Evolutionary conservation across 768 basidiomycete species (phyloP).

Genomic region (Agaricus sinodeliciosus): DNA sequence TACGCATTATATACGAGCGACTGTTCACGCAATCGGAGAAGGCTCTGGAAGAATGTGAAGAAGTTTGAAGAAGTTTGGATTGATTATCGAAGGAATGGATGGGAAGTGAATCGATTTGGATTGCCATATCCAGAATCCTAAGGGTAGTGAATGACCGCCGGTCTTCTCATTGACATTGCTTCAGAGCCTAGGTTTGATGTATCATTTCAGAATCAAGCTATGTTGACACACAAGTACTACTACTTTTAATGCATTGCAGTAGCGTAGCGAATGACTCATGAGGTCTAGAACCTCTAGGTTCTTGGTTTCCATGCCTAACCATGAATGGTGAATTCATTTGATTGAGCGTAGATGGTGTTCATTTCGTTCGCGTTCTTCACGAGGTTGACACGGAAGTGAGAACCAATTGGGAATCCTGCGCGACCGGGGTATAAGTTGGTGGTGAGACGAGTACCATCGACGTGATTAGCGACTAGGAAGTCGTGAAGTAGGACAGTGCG

Average conservation of each 20-base stretch:
- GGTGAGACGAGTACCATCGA: neutral
- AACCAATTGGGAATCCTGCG: conserved; percentile 4
- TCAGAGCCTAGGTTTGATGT: neutral
- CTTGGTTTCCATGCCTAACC: no score
- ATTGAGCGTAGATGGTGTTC: conserved; percentile 9
- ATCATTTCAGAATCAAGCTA: neutral
- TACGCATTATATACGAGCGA: neutral
- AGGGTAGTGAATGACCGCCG: neutral
- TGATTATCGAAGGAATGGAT: conserved; percentile 3
- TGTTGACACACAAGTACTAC: neutral
- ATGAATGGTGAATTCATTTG: conserved; percentile 6
- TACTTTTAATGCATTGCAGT: no score
- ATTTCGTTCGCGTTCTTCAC: conserved; percentile 1
- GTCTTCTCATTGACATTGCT: neutral
- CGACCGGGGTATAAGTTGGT: neutral
- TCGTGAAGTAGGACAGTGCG: neutral
- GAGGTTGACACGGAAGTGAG: conserved; percentile 8
- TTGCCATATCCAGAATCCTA: neutral
- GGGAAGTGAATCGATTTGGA: conserved; percentile 7
- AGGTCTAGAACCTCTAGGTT: no score
- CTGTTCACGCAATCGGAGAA: neutral
- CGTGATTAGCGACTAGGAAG: neutral
- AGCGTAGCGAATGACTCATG: no score
- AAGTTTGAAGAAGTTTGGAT: conserved; percentile 1
- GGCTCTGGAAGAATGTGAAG: conserved; percentile 3